Percentiles rank a stretch among this genome's conserved stretches.
Evolutionary conservation across 805 yeast genomes (phyloP).

Genomic region (Candida ascalaphidarum): DNA sequence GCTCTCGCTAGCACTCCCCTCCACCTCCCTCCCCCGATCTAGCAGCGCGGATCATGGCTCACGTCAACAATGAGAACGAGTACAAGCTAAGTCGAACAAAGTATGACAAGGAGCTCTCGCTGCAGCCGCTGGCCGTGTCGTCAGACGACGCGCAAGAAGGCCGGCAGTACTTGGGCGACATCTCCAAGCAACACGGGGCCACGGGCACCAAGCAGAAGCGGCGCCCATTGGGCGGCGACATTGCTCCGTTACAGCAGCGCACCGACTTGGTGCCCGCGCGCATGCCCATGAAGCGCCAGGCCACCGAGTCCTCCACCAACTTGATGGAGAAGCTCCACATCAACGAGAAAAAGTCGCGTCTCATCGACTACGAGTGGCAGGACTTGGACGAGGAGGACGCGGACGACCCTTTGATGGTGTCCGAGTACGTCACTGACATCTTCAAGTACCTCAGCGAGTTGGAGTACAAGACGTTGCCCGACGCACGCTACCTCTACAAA

Average conservation of each 20-base stretch:
- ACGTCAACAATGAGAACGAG: constrained; percentile 33
- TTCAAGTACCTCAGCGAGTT: constrained; percentile 69
- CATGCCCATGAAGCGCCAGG: constrained; percentile 43
- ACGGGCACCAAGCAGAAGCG: constrained; percentile 8
- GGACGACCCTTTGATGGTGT: constrained; percentile 77
- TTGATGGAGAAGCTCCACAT: constrained; percentile 7
- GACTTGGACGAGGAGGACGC: constrained; percentile 63
- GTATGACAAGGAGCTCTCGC: constrained; percentile 2
- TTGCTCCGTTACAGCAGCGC: constrained; percentile 19
- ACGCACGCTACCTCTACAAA: constrained; percentile 54
- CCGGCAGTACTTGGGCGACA: constrained; percentile 28
- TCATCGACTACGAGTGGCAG: constrained; percentile 52
- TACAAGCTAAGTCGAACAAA: constrained; percentile 26
- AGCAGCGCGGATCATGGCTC: constrained; percentile 9
- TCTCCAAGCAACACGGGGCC: constrained; percentile 26
- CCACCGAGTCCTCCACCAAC: constrained; percentile 47
- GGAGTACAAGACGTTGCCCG: constrained; percentile 69
- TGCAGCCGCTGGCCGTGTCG: neutral
- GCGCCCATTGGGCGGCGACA: constrained; percentile 27
- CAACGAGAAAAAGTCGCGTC: constrained; percentile 4
- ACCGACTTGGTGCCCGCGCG: constrained; percentile 17
- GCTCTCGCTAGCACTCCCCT: neutral
- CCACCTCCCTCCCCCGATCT: neutral
- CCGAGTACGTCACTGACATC: constrained; percentile 85
- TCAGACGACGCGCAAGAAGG: constrained; percentile 2